These are phyloP conservation scores for Radiomyces spectabilis DNA, from an alignment of 192 early-diverging fungal species.

Conservation along the genomic window DNA sequence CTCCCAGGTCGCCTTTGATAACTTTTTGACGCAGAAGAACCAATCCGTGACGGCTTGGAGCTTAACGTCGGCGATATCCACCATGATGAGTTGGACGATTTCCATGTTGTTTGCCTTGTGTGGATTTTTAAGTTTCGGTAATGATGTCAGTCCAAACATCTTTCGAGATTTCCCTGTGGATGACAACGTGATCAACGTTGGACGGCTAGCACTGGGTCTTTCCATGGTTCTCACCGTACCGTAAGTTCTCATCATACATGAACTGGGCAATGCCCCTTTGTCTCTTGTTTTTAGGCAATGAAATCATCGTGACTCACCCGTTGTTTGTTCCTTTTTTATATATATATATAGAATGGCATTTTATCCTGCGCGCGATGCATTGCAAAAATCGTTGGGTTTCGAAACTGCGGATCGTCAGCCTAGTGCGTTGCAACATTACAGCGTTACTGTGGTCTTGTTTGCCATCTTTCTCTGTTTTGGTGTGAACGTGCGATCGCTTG, in stretches of 20 bases:
- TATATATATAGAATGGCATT: constrained; percentile 30
- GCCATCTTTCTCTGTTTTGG: constrained; percentile 28
- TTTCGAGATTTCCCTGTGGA: constrained; percentile 57
- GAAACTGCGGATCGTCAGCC: constrained; percentile 25
- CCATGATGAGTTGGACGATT: constrained; percentile 35
- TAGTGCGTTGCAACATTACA: constrained; percentile 26
- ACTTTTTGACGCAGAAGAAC: constrained; percentile 39
- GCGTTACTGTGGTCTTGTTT: constrained; percentile 32
- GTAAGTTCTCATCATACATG: constrained; percentile 18
- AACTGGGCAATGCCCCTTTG: background rate
- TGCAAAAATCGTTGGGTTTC: constrained; percentile 37
- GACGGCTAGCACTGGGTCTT: constrained; percentile 50
- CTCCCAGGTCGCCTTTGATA: constrained; percentile 52
- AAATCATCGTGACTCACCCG: background rate
- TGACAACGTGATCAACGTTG: constrained; percentile 52
- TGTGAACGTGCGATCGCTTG: constrained; percentile 27
- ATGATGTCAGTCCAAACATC: constrained; percentile 51
- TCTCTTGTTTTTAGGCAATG: background rate
- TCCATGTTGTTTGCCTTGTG: constrained; percentile 53
- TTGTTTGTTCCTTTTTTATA: background rate
- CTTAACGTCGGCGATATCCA: constrained; percentile 39
- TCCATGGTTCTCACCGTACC: constrained; percentile 55
- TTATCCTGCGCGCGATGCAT: constrained; percentile 36
- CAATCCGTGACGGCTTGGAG: constrained; percentile 41
- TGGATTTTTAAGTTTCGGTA: constrained; percentile 56